phyloP scores from a whole-genome alignment of 2,329 filamentous ascomycete genomes.

The Blastomyces gilchristii region DNA sequence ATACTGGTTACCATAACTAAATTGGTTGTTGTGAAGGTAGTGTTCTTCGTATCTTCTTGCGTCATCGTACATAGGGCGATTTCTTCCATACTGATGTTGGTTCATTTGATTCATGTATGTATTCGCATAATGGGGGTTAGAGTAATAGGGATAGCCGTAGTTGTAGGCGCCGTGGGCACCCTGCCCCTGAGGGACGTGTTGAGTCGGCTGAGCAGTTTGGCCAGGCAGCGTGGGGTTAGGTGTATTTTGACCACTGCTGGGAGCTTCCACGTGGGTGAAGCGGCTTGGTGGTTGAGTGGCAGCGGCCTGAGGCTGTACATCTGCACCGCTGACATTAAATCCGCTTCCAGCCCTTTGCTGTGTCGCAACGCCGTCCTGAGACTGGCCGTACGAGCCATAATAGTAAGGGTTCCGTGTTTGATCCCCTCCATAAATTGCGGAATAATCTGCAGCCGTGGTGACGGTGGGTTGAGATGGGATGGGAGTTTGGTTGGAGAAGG shows the following conservation, averaged over 20 bases:
- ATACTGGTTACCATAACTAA: conserved; percentile 44
- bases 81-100: conserved; percentile 38
- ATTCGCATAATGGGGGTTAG: conserved; percentile 49
- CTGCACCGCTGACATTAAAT: conserved; percentile 53
- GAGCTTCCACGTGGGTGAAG: conserved; percentile 57
- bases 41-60: conserved; percentile 39
- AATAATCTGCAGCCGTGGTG: conserved; percentile 61
- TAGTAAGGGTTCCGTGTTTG: conserved; percentile 67
- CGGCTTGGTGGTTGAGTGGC: conserved; percentile 67
- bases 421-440: conserved; percentile 73
- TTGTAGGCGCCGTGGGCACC: conserved; percentile 47
- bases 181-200: conserved; percentile 43
- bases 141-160: conserved; percentile 51
- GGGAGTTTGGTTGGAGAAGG: conserved; percentile 46
- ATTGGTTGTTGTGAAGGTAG: conserved; percentile 42
- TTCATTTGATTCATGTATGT: conserved; percentile 50
- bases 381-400: conserved; percentile 53
- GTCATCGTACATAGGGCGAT: conserved; percentile 42
- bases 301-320: conserved; percentile 50
- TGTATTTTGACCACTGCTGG: conserved; percentile 82
- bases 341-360: conserved; percentile 66
- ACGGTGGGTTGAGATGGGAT: conserved; percentile 51
- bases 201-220: conserved; percentile 45
- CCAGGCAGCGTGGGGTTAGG: conserved; percentile 63
- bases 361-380: conserved; percentile 60